Percentiles rank a stretch among this genome's conserved stretches.
Conservation (phyloP, 768 basidiomycete species). For the Lactarius hengduanensis region DNA sequence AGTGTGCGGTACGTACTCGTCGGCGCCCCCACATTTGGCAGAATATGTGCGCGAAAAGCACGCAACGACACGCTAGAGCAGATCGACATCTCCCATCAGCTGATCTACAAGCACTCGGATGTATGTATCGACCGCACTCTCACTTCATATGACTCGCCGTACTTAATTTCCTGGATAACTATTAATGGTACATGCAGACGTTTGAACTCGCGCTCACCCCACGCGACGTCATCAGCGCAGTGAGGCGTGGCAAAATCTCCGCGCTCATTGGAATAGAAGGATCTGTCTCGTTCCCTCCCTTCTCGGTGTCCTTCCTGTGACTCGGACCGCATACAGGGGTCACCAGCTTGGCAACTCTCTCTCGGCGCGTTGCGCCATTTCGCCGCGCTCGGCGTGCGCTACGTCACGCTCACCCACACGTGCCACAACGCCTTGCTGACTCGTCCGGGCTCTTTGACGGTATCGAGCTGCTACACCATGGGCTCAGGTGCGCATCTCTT, state of each 20-base stretch:
- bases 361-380: conserved; percentile 75
- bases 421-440: conserved; percentile 93
- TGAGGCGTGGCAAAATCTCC: conserved; percentile 75
- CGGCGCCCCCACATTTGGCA: not conserved
- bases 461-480: conserved; percentile 59
- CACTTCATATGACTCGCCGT: not conserved
- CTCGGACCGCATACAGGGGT: conserved; percentile 55
- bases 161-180: not conserved
- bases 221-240: conserved; percentile 55
- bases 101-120: conserved; percentile 79
- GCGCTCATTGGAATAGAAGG: conserved; percentile 36
- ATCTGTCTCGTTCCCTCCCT: conserved; percentile 36
- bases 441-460: conserved; percentile 63
- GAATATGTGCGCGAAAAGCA: not conserved
- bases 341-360: conserved; percentile 95
- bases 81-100: conserved; percentile 77
- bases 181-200: conserved; percentile 47
- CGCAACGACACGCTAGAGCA: conserved; percentile 87
- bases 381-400: conserved; percentile 85
- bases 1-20: conserved; percentile 47
- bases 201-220: conserved; percentile 58
- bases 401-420: conserved; percentile 86
- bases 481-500: conserved; percentile 54
- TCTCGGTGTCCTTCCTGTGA: conserved; percentile 56
- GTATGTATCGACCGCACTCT: conserved; percentile 40